These are phyloP conservation scores for Pterothamnion heteromorphum DNA, from an alignment of 31 red algal species.

Conservation along the genomic window DNA sequence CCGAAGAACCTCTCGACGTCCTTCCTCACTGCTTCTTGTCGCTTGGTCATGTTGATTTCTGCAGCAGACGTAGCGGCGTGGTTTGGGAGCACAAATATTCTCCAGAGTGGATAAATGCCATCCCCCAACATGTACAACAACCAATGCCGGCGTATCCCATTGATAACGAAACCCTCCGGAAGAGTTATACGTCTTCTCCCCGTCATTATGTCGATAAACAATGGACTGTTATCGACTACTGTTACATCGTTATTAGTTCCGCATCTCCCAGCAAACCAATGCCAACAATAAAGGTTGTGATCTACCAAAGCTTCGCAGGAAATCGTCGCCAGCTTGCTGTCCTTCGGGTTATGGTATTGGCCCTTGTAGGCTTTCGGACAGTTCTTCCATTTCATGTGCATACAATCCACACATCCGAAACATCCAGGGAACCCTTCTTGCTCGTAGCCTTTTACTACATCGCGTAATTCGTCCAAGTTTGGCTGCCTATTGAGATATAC, in stretches of 20 bases:
- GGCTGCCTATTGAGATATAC: slow-evolving; percentile 51
- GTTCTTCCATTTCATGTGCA: slow-evolving; percentile 59
- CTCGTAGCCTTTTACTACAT: neutral
- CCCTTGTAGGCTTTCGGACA: slow-evolving; percentile 49
- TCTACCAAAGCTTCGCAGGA: slow-evolving; percentile 35
- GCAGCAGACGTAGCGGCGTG: slow-evolving; percentile 26
- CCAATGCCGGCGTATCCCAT: slow-evolving; percentile 34
- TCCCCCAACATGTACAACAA: slow-evolving; percentile 43
- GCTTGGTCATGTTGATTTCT: slow-evolving; percentile 32
- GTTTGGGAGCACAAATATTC: slow-evolving; percentile 52
- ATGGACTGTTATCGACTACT: slow-evolving; percentile 42
- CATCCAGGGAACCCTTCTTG: slow-evolving; percentile 53
- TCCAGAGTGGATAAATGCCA: slow-evolving; percentile 51
- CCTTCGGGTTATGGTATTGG: too few relatives aligned
- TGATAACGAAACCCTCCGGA: slow-evolving; percentile 43
- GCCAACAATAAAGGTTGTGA: slow-evolving; percentile 54
- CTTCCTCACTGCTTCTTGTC: slow-evolving; percentile 43
- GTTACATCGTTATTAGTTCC: slow-evolving; percentile 59
- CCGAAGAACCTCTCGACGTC: slow-evolving; percentile 56
- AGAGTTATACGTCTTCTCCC: slow-evolving; percentile 2
- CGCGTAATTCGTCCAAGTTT: slow-evolving; percentile 33
- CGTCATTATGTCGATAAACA: slow-evolving; percentile 44
- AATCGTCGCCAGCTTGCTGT: slow-evolving; percentile 50
- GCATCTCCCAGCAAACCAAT: slow-evolving; percentile 48
- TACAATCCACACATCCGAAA: slow-evolving; percentile 54